phyloP scores from a whole-genome alignment of 139 green algal species.

The Chlorella sp. region DNA sequence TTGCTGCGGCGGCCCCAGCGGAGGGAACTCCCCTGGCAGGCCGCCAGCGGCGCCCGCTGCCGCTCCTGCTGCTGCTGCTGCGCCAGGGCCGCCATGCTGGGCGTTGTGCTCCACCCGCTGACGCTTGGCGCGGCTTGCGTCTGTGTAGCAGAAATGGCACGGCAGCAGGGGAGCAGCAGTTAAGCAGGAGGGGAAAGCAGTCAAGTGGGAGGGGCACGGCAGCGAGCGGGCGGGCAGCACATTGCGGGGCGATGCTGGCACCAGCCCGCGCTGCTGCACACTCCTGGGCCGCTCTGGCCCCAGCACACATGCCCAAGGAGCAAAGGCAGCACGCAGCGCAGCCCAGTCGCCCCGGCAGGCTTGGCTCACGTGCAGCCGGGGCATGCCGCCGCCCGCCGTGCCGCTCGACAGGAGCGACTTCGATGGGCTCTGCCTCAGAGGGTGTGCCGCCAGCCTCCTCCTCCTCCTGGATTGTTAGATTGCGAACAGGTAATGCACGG shows the following conservation, averaged over 20 bases:
- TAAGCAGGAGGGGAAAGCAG: no score
- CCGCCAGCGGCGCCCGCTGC: neutral
- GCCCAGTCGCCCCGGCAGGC: no score
- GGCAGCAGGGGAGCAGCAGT: no score
- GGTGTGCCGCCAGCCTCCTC: conserved; percentile 1
- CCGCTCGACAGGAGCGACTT: no score
- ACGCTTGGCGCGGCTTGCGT: neutral
- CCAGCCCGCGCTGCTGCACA: no score
- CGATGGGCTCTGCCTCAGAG: neutral
- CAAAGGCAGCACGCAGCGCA: no score
- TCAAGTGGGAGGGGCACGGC: no score
- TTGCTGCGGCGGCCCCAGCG: neutral
- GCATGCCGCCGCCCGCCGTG: neutral
- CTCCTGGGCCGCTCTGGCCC: no score
- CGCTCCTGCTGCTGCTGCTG: neutral
- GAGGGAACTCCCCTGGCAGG: neutral
- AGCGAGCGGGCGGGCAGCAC: no score
- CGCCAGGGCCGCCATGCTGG: neutral
- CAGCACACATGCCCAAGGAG: neutral
- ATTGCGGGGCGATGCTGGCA: no score
- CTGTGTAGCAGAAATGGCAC: neutral
- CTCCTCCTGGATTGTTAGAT: neutral
- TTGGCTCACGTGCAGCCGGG: neutral
- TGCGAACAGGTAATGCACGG: no score
- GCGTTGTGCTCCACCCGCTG: neutral